Conservation (phyloP, 352 stramenopile genomes). For the Phytophthora citricola region DNA sequence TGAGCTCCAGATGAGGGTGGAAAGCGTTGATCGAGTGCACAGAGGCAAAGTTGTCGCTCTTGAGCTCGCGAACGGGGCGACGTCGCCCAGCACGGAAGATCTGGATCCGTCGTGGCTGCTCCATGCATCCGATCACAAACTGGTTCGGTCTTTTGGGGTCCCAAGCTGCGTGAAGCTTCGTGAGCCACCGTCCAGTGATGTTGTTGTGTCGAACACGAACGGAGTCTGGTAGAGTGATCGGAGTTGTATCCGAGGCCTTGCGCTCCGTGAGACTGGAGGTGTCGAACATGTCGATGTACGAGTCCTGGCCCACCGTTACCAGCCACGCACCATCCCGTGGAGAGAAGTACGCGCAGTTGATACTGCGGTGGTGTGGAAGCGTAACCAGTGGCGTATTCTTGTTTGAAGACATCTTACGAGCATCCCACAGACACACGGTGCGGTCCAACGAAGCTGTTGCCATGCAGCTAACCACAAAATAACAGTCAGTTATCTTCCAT, state of each 20-base stretch:
- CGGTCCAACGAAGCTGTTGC: slow-evolving; percentile 84
- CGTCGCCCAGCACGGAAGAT: slow-evolving; percentile 78
- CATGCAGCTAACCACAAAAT: slow-evolving; percentile 51
- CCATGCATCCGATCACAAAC: slow-evolving; percentile 86
- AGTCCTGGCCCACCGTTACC: slow-evolving; percentile 85
- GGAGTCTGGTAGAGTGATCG: slow-evolving; percentile 49
- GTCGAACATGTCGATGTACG: slow-evolving; percentile 81
- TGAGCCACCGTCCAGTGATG: slow-evolving; percentile 86
- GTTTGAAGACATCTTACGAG: slow-evolving; percentile 53
- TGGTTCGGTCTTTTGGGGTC: slow-evolving; percentile 75
- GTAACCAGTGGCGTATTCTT: slow-evolving; percentile 56
- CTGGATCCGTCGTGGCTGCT: slow-evolving; percentile 81
- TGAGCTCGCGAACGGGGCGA: slow-evolving; percentile 76
- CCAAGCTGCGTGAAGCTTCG: slow-evolving; percentile 85
- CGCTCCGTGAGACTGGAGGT: slow-evolving; percentile 44
- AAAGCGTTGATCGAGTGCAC: slow-evolving; percentile 91
- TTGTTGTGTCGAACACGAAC: slow-evolving; percentile 80
- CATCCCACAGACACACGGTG: slow-evolving; percentile 86
- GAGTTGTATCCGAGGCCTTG: slow-evolving; percentile 39
- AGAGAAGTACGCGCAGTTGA: slow-evolving; percentile 91
- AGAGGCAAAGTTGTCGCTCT: slow-evolving; percentile 72
- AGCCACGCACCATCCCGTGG: slow-evolving; percentile 64
- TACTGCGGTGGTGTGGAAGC: slow-evolving; percentile 74
- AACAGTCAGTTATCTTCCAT: too few relatives aligned
- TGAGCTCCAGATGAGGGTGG: slow-evolving; percentile 73